These are phyloP conservation scores for Nelumbo lutea DNA, from an alignment of 164 flowering plant genomes.

Conservation along the genomic window DNA sequence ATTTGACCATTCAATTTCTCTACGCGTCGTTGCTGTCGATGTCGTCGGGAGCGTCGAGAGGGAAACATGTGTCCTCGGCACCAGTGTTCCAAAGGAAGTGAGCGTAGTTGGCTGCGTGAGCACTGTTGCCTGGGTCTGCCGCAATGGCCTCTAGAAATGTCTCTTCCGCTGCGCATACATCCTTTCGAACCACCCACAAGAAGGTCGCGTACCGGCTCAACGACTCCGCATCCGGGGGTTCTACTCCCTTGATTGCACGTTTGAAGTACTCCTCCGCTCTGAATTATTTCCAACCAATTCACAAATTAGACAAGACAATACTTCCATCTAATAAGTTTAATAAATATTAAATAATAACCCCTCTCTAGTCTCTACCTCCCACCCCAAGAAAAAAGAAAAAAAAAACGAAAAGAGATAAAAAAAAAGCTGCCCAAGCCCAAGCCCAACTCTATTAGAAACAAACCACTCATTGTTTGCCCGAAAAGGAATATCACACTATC, in stretches of 20 bases:
- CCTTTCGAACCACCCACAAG: slow-evolving; percentile 68
- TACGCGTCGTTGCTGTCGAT: neutral
- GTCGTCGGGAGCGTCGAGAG: slow-evolving; percentile 33
- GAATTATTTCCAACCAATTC: slow-evolving; percentile 14
- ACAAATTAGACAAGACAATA: neutral
- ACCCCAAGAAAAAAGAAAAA: no score
- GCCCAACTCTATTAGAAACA: no score
- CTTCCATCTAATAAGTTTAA: no score
- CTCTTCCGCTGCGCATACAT: slow-evolving; percentile 82
- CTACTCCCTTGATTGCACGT: slow-evolving; percentile 39
- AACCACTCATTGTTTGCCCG: no score
- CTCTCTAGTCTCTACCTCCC: no score
- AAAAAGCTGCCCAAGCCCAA: no score
- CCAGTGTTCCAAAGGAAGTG: slow-evolving; percentile 92
- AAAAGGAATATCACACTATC: no score
- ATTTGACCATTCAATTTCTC: neutral
- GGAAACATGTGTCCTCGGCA: slow-evolving; percentile 84
- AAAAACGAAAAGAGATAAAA: neutral
- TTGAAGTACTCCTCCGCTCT: slow-evolving; percentile 94
- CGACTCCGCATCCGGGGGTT: slow-evolving; percentile 74
- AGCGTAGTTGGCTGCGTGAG: slow-evolving; percentile 68
- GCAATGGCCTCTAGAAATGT: slow-evolving; percentile 68
- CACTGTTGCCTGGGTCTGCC: slow-evolving; percentile 66
- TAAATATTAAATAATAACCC: no score
- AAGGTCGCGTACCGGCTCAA: slow-evolving; percentile 63